These are phyloP conservation scores for Cadophora sp. DNA, from an alignment of 2,329 filamentous ascomycete genomes.

Conservation along the genomic window DNA sequence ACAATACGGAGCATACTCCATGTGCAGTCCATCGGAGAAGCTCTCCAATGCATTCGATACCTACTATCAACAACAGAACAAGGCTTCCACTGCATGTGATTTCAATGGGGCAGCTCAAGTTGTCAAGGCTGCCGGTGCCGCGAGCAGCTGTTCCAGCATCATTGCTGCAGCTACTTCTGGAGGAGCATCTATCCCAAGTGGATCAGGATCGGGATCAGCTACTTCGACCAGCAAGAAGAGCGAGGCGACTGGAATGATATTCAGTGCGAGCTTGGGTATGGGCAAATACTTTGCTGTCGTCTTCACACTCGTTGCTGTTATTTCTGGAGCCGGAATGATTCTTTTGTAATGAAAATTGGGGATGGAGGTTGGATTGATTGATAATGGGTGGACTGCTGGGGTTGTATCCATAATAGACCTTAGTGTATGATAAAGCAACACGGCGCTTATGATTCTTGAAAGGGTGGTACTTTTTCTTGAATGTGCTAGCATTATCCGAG, in stretches of 20 bases:
- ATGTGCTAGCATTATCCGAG: no score
- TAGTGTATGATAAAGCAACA: conserved; percentile 20
- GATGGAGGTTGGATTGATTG: conserved; percentile 13
- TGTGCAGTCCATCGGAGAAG: conserved; percentile 75
- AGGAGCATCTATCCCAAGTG: conserved; percentile 20
- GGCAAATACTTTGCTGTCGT: conserved; percentile 30
- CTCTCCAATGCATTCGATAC: conserved; percentile 79
- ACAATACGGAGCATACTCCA: conserved; percentile 76
- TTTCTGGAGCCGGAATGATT: conserved; percentile 37
- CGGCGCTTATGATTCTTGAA: not conserved
- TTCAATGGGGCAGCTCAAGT: conserved; percentile 71
- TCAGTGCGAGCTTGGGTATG: conserved; percentile 31
- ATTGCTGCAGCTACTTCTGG: conserved; percentile 32
- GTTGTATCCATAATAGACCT: conserved; percentile 11
- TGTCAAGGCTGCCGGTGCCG: conserved; percentile 47
- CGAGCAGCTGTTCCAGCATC: conserved; percentile 34
- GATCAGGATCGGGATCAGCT: conserved; percentile 21
- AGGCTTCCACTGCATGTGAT: conserved; percentile 65
- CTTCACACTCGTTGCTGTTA: conserved; percentile 31
- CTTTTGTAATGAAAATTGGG: conserved; percentile 22
- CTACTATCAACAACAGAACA: conserved; percentile 44
- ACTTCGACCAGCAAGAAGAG: conserved; percentile 38
- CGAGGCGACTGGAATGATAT: conserved; percentile 29
- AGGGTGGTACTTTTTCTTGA: not conserved
- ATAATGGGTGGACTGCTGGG: conserved; percentile 14